Evolutionary conservation across 345 rosid genomes (phyloP), one percentile per base, ranked within the genome.

Genomic region (Dimocarpus longan): DNA sequence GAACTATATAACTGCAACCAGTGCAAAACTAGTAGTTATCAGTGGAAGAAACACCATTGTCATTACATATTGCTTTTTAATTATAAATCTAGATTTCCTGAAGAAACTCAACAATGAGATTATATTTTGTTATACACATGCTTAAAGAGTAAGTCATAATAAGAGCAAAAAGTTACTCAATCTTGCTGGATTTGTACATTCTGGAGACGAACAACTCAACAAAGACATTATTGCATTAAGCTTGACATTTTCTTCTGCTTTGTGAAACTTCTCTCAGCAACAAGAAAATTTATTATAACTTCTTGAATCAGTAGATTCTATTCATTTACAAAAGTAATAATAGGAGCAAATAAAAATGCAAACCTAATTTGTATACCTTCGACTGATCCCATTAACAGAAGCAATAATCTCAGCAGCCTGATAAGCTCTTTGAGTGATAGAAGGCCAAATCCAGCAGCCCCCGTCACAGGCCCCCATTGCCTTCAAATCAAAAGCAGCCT

Each of bases 401-500:
- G 95, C 97, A 48, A 93, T 90, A 74, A 93, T 89, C 84, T 95
- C 98, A 28, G 95, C 98, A 70, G 98, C 93, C 73, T 95, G 97
- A 80, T 95, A 95, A 82, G 98, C 94, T 85, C 98, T 90, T 81
- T 95, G 98, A 32, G 98, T 92, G 22, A 95, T 93, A 46, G 98
- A 95, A 85, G 98, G 97, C 98, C 98, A 95, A 73, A 95, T 93
- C 98, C 98, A 95, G 80, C 98, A 95, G 74, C 84, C 89, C 13
- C 70, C 79, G 18, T 91, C 94, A 78, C 98, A 93, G n/a, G 95
- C 98, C 66, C 92, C 97, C 90, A 88, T 79, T 40, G 85, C 83
- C 81, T 91, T 88, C 85, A 95, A 87, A 66, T 89, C 82, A 11
- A 85, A 85, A 76, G 98, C 98, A 70, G 97, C 89, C 72, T 77